Evolutionary conservation across 2,329 filamentous ascomycete species (phyloP), one percentile per base, ranked within the genome.

Genomic region (Colletotrichum graminicola): DNA sequence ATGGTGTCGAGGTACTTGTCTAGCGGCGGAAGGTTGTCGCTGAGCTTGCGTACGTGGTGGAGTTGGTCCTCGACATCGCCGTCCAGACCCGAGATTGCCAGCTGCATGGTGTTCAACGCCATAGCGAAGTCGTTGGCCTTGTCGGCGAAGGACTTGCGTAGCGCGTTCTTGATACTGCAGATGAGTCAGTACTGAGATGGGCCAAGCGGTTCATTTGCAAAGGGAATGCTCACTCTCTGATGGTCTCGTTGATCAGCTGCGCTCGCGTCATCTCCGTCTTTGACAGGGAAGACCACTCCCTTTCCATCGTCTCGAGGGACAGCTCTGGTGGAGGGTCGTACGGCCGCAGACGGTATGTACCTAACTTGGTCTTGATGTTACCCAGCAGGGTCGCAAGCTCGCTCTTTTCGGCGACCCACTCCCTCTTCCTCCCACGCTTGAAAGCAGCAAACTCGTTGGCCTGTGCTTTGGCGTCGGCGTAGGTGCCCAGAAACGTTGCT

Each of bases 281-380:
- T 75, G 96, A 92, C 76, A 99, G 81, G 12, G 84, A 88, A 54
- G 89, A 86, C 96, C 96, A 99, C 74, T 94, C 93, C 67, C 86
- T 84, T 76, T 99, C 96, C 75, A 97, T 87, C 23, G 91, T 90
- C 73, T 97, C 94, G 61, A 97, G 83, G 63, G 92, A 92, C 74
- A 99, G 83, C 76, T 97, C 93, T 65, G 88, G 86, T 3, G 96
- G 96, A 45, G 96, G 96, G 59, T 97, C 93, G 78, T 99, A 99
- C 8, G 95, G 92, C 73, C 94, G 90, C 67, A 99, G 84, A 61
- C 95, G 91, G 80, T 99, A 99, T 51, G 96, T 99, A 76, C 94
- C 95, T 76, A 99, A 87, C 82, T 99, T 99, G 0, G 96, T 99
- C 86, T 98, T 98, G 87, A 99, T 98, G 82, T 99, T 99, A 45